Percentiles rank a stretch among this genome's conserved stretches.
These are phyloP conservation scores for Coniferiporia weirii DNA, from an alignment of 1,284 basidiomycete genomes.

Conservation along the genomic window DNA sequence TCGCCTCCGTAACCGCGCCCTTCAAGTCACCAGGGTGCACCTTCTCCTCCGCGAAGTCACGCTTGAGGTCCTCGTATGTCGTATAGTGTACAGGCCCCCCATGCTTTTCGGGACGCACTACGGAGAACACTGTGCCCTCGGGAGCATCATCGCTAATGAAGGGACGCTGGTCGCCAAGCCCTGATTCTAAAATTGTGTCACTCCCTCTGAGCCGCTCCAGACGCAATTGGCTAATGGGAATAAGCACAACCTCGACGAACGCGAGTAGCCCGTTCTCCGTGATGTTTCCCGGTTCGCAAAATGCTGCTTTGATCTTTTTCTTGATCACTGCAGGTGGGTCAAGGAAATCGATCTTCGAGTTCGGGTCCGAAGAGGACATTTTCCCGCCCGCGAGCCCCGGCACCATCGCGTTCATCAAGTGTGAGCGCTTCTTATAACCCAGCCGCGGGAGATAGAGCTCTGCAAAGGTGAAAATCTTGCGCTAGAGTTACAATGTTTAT, in stretches of 20 bases:
- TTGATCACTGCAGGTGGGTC: conserved; percentile 81
- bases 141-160: conserved; percentile 70
- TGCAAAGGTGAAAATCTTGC: conserved; percentile 99
- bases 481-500: conserved; percentile 38
- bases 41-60: conserved; percentile 73
- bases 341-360: conserved; percentile 97
- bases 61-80: conserved; percentile 62
- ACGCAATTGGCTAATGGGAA: conserved; percentile 80
- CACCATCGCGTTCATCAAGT: conserved; percentile 99
- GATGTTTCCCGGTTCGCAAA: conserved; percentile 92
- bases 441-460: conserved; percentile 92
- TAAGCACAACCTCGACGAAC: conserved; percentile 85
- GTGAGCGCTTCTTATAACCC: conserved; percentile 92
- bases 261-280: conserved; percentile 89
- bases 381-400: conserved; percentile 94
- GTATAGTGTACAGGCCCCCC: conserved; percentile 82
- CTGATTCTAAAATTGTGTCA: conserved; percentile 39
- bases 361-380: conserved; percentile 98
- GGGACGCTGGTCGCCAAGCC: conserved; percentile 46
- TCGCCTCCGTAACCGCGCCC: conserved; percentile 70
- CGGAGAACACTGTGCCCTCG: conserved; percentile 77
- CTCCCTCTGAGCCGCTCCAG: conserved; percentile 47
- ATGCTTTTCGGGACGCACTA: conserved; percentile 73
- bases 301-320: conserved; percentile 89
- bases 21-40: conserved; percentile 94